phyloP scores from a whole-genome alignment of 2,329 filamentous ascomycete species.

The Diplodia intermedia region DNA sequence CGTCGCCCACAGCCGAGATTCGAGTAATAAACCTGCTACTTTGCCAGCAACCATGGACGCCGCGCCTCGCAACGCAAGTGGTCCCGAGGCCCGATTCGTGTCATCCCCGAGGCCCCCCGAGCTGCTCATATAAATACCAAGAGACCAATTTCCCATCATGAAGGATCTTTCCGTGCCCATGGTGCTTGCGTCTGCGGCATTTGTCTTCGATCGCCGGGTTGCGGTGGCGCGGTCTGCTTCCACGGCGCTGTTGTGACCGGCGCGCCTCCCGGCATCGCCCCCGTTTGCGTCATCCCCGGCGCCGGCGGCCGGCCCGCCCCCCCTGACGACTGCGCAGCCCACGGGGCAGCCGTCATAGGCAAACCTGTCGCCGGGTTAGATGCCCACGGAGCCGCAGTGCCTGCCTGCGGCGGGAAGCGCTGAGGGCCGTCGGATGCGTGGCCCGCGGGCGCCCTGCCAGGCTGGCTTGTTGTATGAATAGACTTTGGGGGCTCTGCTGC shows the following conservation, averaged over 20 bases:
- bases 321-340: conserved; percentile 35
- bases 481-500: conserved; percentile 45
- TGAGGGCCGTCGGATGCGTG: conserved; percentile 38
- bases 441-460: conserved; percentile 39
- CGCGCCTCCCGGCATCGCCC: conserved; percentile 8
- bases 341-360: conserved; percentile 39
- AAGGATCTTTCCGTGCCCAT: conserved; percentile 31
- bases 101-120: conserved; percentile 20
- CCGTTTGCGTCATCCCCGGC: conserved; percentile 26
- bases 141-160: conserved; percentile 24
- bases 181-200: conserved; percentile 32
- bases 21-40: conserved; percentile 26
- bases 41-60: conserved; percentile 7
- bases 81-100: conserved; percentile 25
- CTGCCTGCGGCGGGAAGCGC: conserved; percentile 39
- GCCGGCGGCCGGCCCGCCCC: conserved; percentile 14
- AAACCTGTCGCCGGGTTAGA: conserved; percentile 11
- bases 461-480: conserved; percentile 48
- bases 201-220: conserved; percentile 5
- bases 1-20: conserved; percentile 25
- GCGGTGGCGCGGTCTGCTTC: conserved; percentile 9
- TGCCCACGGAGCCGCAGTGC: conserved; percentile 33
- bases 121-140: conserved; percentile 7
- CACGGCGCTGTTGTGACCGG: conserved; percentile 29
- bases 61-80: conserved; percentile 17